phyloP scores from a whole-genome alignment of 2,329 filamentous ascomycete species.

The Calonectria fujianensis region DNA sequence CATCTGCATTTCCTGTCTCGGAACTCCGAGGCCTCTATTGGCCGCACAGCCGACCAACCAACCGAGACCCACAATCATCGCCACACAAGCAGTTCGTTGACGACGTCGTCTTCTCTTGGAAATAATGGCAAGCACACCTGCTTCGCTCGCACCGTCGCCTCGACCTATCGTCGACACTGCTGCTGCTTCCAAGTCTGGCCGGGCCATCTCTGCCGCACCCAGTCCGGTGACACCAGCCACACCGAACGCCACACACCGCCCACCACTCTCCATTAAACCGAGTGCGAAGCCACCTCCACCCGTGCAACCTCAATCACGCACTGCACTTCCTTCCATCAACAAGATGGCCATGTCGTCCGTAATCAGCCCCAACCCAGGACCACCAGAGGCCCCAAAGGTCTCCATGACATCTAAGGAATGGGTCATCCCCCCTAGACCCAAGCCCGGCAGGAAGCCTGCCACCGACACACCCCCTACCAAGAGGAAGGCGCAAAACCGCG shows the following conservation, averaged over 20 bases:
- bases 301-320: slow-evolving; percentile 57
- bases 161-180: slow-evolving; percentile 47
- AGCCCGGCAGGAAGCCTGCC: slow-evolving; percentile 94
- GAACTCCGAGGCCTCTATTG: slow-evolving; percentile 54
- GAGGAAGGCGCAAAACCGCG: slow-evolving; percentile 94
- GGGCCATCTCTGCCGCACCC: slow-evolving; percentile 53
- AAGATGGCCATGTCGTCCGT: slow-evolving; percentile 70
- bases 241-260: slow-evolving; percentile 51
- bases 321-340: slow-evolving; percentile 62
- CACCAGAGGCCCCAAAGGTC: slow-evolving; percentile 66
- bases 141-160: slow-evolving; percentile 49
- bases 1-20: slow-evolving; percentile 51
- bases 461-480: slow-evolving; percentile 95
- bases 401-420: slow-evolving; percentile 88
- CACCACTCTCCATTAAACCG: slow-evolving; percentile 58
- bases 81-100: slow-evolving; percentile 42
- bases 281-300: slow-evolving; percentile 54
- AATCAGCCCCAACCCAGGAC: slow-evolving; percentile 63
- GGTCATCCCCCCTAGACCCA: slow-evolving; percentile 88
- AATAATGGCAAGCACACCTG: slow-evolving; percentile 51
- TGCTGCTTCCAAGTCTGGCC: slow-evolving; percentile 43
- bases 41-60: slow-evolving; percentile 46
- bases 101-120: slow-evolving; percentile 37
- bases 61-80: slow-evolving; percentile 48
- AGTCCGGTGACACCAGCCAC: slow-evolving; percentile 51